These are phyloP conservation scores for Endocalyx cinctus DNA, from an alignment of 2,329 filamentous ascomycete species.

Conservation along the genomic window DNA sequence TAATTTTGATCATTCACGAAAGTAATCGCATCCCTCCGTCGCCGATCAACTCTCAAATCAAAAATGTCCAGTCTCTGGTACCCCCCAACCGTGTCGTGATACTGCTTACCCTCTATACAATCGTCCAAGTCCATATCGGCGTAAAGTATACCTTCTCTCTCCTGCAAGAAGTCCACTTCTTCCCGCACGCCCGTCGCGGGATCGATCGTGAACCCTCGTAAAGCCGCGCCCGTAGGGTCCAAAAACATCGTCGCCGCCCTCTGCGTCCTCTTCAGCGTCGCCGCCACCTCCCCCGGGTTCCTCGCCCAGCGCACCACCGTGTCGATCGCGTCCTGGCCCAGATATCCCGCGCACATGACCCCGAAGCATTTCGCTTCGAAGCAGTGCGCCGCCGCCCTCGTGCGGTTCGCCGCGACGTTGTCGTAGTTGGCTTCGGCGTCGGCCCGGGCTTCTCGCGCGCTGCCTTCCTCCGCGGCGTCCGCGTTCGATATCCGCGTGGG, in stretches of 20 bases:
- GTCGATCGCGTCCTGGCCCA: slow-evolving; percentile 36
- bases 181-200: slow-evolving; percentile 11
- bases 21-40: too few species aligned
- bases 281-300: slow-evolving; percentile 21
- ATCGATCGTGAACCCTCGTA: slow-evolving; percentile 33
- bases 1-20: too few species aligned
- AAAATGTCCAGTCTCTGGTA: slow-evolving; percentile 54
- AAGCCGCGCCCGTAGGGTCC: slow-evolving; percentile 41
- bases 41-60: slow-evolving; percentile 45
- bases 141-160: slow-evolving; percentile 45
- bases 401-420: slow-evolving; percentile 49
- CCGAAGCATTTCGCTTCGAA: slow-evolving; percentile 56
- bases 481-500: slow-evolving; percentile 34
- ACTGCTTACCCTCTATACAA: slow-evolving; percentile 53
- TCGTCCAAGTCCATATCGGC: slow-evolving; percentile 44
- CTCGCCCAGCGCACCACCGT: slow-evolving; percentile 24
- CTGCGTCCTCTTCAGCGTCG: slow-evolving; percentile 32
- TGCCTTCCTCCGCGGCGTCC: too few species aligned
- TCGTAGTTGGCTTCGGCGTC: slow-evolving; percentile 50
- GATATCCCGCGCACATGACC: slow-evolving; percentile 40
- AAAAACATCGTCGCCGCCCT: slow-evolving; percentile 46
- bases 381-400: slow-evolving; percentile 48
- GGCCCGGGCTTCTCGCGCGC: too few species aligned
- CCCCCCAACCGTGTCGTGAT: slow-evolving; percentile 51
- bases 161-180: slow-evolving; percentile 40